Evolutionary conservation across 140 eudicot genomes (phyloP).

Genomic region (Anethum foeniculum): DNA sequence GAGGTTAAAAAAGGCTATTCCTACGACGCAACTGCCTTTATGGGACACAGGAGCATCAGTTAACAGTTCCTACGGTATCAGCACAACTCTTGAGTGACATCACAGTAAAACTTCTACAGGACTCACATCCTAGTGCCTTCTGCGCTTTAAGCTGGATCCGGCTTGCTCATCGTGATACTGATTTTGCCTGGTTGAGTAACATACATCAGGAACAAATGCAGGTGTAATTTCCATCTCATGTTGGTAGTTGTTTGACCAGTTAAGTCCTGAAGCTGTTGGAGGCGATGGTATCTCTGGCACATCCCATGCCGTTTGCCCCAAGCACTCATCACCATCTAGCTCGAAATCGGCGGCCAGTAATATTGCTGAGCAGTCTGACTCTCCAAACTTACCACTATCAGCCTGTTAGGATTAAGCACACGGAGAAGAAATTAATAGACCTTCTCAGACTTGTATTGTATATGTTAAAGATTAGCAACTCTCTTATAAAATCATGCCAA

Average conservation of each 20-base stretch:
- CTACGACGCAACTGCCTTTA: not conserved
- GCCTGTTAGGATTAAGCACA: conserved; percentile 36
- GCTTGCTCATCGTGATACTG: conserved; percentile 24
- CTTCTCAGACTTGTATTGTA: not conserved
- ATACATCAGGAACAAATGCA: conserved; percentile 73
- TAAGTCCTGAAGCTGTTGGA: conserved; percentile 77
- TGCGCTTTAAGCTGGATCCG: conserved; percentile 27
- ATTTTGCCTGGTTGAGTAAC: conserved; percentile 25
- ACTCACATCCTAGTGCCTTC: conserved; percentile 28
- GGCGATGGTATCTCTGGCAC: conserved; percentile 78
- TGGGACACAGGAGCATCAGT: not conserved
- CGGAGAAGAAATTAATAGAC: not conserved
- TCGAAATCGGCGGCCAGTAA: conserved; percentile 44
- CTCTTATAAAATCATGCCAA: not conserved
- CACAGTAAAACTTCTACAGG: not conserved
- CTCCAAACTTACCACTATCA: conserved; percentile 75
- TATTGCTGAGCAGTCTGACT: conserved; percentile 55
- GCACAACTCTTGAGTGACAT: not conserved
- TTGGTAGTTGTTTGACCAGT: conserved; percentile 46
- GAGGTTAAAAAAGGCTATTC: not conserved
- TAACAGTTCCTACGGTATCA: not conserved
- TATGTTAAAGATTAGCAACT: not conserved
- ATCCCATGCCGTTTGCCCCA: conserved; percentile 54
- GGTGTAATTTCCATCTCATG: conserved; percentile 26
- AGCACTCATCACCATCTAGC: conserved; percentile 47